Evolutionary conservation across 116 monocot species (phyloP).

Genomic region (Posidonia oceanica): DNA sequence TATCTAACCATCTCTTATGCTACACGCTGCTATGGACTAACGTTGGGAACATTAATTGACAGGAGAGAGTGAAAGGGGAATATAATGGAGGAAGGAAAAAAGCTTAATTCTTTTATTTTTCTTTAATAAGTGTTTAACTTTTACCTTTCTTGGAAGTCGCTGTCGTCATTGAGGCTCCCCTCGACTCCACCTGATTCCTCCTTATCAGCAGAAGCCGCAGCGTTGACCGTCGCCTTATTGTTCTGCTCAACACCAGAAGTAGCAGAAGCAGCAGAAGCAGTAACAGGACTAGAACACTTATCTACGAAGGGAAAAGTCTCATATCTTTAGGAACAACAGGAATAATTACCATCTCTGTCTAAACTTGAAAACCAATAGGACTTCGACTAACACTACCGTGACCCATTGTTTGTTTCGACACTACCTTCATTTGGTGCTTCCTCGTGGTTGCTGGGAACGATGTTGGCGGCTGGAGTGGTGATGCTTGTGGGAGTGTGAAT

Average conservation of each 20-base stretch:
- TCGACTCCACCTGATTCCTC: conserved; percentile 29
- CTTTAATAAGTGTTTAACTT: background rate
- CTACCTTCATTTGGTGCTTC: conserved; percentile 13
- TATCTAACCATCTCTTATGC: no score
- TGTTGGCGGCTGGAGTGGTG: conserved; percentile 1
- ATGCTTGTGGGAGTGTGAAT: conserved; percentile 16
- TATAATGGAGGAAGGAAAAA: no score
- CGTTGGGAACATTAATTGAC: no score
- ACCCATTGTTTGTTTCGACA: no score
- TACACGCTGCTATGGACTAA: no score
- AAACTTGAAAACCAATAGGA: no score
- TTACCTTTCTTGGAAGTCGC: conserved; percentile 72
- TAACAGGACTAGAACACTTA: conserved; percentile 26
- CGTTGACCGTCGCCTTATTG: conserved; percentile 29
- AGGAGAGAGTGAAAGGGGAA: no score
- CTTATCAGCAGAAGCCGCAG: conserved; percentile 20
- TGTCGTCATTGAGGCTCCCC: conserved; percentile 30
- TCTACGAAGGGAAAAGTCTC: conserved; percentile 26
- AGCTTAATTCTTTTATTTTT: background rate
- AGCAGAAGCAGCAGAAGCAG: conserved; percentile 11
- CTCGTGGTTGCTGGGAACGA: background rate
- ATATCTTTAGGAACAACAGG: conserved; percentile 8
- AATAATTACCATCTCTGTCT: no score
- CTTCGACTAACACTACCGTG: no score
- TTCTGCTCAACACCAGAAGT: conserved; percentile 8